Evolutionary conservation across 306 rosid species (phyloP), one percentile per base, ranked within the genome.

Genomic region (Adenanthera pavonina): DNA sequence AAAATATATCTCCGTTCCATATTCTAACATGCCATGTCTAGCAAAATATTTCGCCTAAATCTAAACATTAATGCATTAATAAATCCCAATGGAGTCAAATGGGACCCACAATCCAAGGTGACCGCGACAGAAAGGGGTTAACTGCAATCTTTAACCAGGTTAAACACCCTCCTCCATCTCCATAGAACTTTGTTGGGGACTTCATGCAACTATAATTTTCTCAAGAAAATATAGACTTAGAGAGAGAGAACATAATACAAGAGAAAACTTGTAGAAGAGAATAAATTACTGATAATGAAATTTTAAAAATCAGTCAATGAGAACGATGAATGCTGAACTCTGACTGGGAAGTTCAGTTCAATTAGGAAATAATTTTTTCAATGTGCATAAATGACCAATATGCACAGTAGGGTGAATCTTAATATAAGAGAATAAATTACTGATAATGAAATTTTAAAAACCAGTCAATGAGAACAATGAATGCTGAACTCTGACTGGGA

Each of bases 261-360:
- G 61, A 7, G 61, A 57, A 8, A 19, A 19, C 1, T 57, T 19
- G 2, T 57, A 16, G 7, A 16, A 57, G 64, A 8, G 64, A 57
- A 57, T 20, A 57, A 57, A 57, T 57, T 57, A 57, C 64, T 57
- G 64, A 20, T 57, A 57, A 19, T 78, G 72, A 72, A 78, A 73
- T 40, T 9, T 66, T 49, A 20, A 72, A 25, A 25, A 25, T 80
- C 72, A 78, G 76, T 30, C 10, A 46, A 73, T 52, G 15, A 78
- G 62, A 44, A 52, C n/a, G 71, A 66, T 76, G 57, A 77, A 83
- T 52, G 78, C 56, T 72, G 6, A 83, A 77, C 5, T 52, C 48
- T 65, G 79, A 83, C 72, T 73, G 66, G 79, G 52, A 72, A 83
- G 20, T 43, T 78, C 71, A 78, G 83, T 78, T 54, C 53, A 77